phyloP scores from a whole-genome alignment of 257 asterid genomes.

The Solanum pinnatisectum region DNA sequence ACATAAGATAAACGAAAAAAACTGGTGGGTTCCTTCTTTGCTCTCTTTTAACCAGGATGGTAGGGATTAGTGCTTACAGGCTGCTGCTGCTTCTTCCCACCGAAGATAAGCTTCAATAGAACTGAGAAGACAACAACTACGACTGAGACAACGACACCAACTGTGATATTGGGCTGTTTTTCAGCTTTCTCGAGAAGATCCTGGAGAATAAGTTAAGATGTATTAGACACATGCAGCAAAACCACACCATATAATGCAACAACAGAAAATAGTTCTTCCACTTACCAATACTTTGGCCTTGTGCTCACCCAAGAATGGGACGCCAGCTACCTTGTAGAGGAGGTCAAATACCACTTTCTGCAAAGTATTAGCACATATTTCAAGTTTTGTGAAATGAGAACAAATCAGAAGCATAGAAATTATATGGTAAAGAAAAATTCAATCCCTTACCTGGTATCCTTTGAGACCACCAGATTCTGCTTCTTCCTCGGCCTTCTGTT shows the following conservation, averaged over 20 bases:
- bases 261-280: neutral
- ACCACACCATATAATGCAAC: neutral
- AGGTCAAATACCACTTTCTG: slow-evolving; percentile 73
- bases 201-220: slow-evolving; percentile 16
- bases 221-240: neutral
- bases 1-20: neutral
- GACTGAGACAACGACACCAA: slow-evolving; percentile 48
- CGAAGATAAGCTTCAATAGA: slow-evolving; percentile 57
- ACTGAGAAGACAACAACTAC: slow-evolving; percentile 46
- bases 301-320: slow-evolving; percentile 79
- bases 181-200: slow-evolving; percentile 85
- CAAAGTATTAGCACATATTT: neutral
- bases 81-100: slow-evolving; percentile 66
- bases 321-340: slow-evolving; percentile 79
- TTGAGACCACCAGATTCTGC: slow-evolving; percentile 57
- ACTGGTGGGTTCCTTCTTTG: neutral
- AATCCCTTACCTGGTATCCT: slow-evolving; percentile 57
- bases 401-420: neutral
- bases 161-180: slow-evolving; percentile 66
- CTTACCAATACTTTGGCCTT: slow-evolving; percentile 67
- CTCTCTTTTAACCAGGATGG: neutral
- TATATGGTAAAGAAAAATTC: neutral
- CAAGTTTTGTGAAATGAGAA: neutral
- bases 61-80: slow-evolving; percentile 22
- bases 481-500: slow-evolving; percentile 58